Conservation (phyloP, 2,329 filamentous ascomycete genomes). For the Cladosporium sp. region DNA sequence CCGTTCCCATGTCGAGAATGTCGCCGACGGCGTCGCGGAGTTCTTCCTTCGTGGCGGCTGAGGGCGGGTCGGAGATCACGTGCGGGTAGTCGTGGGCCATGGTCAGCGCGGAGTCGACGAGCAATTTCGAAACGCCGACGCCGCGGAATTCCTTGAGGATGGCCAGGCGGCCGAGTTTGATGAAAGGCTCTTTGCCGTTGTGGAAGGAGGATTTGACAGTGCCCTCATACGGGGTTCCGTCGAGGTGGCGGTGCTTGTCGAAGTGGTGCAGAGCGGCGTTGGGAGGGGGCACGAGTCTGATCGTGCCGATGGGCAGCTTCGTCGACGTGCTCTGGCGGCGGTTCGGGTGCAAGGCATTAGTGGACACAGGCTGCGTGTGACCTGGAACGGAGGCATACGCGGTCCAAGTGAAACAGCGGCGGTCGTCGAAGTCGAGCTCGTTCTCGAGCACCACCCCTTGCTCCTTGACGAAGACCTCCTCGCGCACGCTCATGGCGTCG, state of each 20-base stretch:
- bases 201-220: constrained; percentile 42
- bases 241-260: constrained; percentile 10
- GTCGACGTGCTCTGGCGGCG: constrained; percentile 31
- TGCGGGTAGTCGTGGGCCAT: constrained; percentile 60
- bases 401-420: constrained; percentile 65
- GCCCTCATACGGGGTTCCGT: constrained; percentile 19
- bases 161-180: constrained; percentile 75
- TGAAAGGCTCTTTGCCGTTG: constrained; percentile 64
- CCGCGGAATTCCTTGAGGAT: constrained; percentile 47
- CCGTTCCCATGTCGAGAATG: constrained; percentile 27
- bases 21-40: constrained; percentile 28
- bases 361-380: constrained; percentile 15
- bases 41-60: constrained; percentile 23
- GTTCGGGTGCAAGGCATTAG: constrained; percentile 14
- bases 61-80: constrained; percentile 33
- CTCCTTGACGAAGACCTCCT: constrained; percentile 52
- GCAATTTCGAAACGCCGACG: constrained; percentile 54
- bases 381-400: constrained; percentile 60
- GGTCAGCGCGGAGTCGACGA: constrained; percentile 61
- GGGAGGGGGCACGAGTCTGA: constrained; percentile 76
- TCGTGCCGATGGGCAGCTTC: constrained; percentile 61
- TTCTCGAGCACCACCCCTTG: constrained; percentile 54
- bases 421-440: constrained; percentile 77
- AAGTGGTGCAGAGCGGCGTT: constrained; percentile 37
- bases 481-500: constrained; percentile 53